phyloP scores from a whole-genome alignment of 768 basidiomycete species.

The Pleurotus pulmonarius region DNA sequence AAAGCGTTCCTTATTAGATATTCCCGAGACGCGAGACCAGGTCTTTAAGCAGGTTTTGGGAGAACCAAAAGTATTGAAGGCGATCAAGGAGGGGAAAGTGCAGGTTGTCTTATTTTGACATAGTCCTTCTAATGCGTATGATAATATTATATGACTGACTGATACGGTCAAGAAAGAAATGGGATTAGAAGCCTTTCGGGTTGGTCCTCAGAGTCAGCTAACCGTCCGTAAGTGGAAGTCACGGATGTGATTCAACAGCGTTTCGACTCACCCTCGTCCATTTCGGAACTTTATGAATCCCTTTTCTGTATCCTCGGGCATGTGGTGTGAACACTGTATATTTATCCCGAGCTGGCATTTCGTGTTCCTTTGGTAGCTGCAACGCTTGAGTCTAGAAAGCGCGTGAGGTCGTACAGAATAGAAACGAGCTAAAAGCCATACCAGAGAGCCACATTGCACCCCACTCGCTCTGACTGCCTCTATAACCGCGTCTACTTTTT shows the following conservation, averaged over 20 bases:
- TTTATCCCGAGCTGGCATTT: conserved; percentile 92
- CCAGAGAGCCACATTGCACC: conserved; percentile 71
- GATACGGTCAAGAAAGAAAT: conserved; percentile 6
- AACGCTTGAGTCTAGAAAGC: conserved; percentile 60
- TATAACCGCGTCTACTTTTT: conserved; percentile 92
- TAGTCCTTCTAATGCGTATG: conserved; percentile 6
- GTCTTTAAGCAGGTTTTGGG: conserved; percentile 74
- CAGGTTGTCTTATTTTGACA: conserved; percentile 75
- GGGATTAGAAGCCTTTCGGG: conserved; percentile 81
- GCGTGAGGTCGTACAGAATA: background rate
- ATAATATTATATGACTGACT: conserved; percentile 6
- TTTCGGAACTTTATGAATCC: conserved; percentile 97
- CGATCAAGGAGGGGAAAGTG: conserved; percentile 68
- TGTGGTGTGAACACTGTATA: conserved; percentile 85
- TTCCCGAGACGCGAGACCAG: conserved; percentile 81
- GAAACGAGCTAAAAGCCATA: conserved; percentile 30
- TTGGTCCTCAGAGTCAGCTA: conserved; percentile 85
- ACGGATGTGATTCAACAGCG: background rate
- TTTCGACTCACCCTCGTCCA: conserved; percentile 76
- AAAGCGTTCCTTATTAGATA: conserved; percentile 70
- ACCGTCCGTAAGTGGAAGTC: conserved; percentile 4
- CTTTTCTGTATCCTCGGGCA: conserved; percentile 79
- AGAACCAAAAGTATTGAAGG: conserved; percentile 53
- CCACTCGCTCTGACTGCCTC: conserved; percentile 83
- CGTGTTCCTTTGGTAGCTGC: conserved; percentile 85